phyloP scores from a whole-genome alignment of 2,329 filamentous ascomycete genomes.

The Aureobasidium vineae region DNA sequence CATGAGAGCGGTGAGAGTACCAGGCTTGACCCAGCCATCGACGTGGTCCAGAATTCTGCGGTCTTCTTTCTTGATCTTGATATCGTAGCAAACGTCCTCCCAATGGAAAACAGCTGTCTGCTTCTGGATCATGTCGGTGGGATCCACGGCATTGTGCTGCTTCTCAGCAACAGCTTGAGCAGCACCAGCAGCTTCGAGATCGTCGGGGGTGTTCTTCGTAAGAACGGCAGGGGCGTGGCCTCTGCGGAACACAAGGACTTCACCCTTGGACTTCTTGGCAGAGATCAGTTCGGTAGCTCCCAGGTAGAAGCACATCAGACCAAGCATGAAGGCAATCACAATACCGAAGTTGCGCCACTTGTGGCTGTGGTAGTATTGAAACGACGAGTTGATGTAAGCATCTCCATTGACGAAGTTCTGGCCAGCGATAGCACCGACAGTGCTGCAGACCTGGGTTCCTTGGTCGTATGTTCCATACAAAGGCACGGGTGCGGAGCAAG shows the following conservation, averaged over 20 bases:
- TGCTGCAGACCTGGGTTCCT: conserved; percentile 42
- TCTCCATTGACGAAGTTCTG: conserved; percentile 42
- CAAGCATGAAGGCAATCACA: conserved; percentile 47
- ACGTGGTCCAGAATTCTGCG: conserved; percentile 56
- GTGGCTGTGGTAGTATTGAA: conserved; percentile 40
- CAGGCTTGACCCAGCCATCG: conserved; percentile 56
- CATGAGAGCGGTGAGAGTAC: conserved; percentile 50
- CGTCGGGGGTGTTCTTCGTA: conserved; percentile 35
- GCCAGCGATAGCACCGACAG: conserved; percentile 46
- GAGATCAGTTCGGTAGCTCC: conserved; percentile 48
- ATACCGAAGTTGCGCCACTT: conserved; percentile 52
- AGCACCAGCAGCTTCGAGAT: conserved; percentile 31
- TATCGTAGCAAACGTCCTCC: conserved; percentile 57
- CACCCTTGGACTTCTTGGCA: conserved; percentile 53
- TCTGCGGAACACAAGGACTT: conserved; percentile 49
- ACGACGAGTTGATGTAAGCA: conserved; percentile 38
- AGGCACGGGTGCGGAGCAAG: conserved; percentile 49
- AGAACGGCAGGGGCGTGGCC: conserved; percentile 43
- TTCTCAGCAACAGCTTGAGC: conserved; percentile 26
- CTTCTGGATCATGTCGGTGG: conserved; percentile 42
- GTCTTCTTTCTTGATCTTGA: conserved; percentile 51
- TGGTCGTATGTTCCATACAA: conserved; percentile 40
- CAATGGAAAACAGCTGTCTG: conserved; percentile 51
- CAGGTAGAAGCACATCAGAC: conserved; percentile 46
- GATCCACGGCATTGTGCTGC: conserved; percentile 32